These are phyloP conservation scores for Pseudocercospora crystallina DNA, from an alignment of 2,329 filamentous ascomycete genomes.

Conservation along the genomic window DNA sequence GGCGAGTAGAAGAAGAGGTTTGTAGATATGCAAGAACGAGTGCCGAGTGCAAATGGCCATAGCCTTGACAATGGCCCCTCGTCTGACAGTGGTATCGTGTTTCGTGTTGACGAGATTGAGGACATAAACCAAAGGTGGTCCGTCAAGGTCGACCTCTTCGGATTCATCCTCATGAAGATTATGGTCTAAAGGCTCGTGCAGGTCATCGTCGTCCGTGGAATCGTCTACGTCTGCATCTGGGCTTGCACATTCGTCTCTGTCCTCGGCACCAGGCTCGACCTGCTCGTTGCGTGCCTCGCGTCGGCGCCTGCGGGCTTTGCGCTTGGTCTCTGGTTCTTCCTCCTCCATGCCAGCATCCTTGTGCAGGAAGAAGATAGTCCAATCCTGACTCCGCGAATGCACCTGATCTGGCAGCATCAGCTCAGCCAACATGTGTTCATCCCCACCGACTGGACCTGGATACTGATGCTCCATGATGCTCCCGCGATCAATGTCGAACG, in stretches of 20 bases:
- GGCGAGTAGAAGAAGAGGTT: constrained; percentile 85
- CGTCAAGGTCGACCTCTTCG: constrained; percentile 64
- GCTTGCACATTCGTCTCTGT: constrained; percentile 38
- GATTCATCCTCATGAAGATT: constrained; percentile 37
- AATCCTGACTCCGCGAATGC: constrained; percentile 91
- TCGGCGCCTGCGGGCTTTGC: constrained; percentile 45
- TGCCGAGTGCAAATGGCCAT: constrained; percentile 99
- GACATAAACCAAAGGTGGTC: constrained; percentile 92
- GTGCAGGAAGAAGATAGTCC: constrained; percentile 98
- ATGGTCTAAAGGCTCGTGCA: constrained; percentile 52
- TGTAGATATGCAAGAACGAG: constrained; percentile 98
- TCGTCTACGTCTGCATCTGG: constrained; percentile 41
- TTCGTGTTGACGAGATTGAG: constrained; percentile 98
- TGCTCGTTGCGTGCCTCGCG: constrained; percentile 47
- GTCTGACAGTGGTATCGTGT: constrained; percentile 85
- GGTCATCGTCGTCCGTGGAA: constrained; percentile 46
- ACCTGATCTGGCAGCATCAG: constrained; percentile 98
- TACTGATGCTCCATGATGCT: constrained; percentile 99
- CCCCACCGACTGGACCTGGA: constrained; percentile 88
- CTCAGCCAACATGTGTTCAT: constrained; percentile 97
- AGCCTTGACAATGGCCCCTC: constrained; percentile 92
- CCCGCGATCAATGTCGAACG: constrained; percentile 93
- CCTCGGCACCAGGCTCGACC: constrained; percentile 47
- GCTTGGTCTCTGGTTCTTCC: constrained; percentile 62
- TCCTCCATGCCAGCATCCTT: constrained; percentile 89